These are phyloP conservation scores for Boechera divaricarpa DNA, from an alignment of 345 rosid genomes.

Conservation along the genomic window DNA sequence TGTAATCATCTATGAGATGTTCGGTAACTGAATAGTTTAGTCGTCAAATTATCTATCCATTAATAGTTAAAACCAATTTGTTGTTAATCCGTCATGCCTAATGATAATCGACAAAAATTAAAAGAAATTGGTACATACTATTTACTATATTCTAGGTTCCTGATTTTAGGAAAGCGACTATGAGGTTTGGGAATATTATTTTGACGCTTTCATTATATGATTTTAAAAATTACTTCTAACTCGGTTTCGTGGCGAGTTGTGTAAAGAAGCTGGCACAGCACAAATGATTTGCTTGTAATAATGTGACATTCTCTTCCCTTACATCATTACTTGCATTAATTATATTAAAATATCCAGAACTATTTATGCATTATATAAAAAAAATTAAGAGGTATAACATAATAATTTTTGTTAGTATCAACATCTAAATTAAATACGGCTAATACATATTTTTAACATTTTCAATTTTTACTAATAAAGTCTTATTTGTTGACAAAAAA, in stretches of 20 bases:
- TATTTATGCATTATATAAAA: not conserved
- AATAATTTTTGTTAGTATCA: not conserved
- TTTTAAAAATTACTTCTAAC: not conserved
- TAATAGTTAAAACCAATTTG: not conserved
- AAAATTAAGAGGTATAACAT: not conserved
- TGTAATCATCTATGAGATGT: not conserved
- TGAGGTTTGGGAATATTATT: constrained; percentile 21
- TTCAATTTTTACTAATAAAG: too few relatives aligned
- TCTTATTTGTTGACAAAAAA: too few relatives aligned
- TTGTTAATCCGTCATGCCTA: too few relatives aligned
- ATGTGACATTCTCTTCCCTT: constrained; percentile 13
- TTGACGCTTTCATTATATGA: constrained; percentile 28
- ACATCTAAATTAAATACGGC: not conserved
- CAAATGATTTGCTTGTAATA: constrained; percentile 29
- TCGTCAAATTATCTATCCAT: not conserved
- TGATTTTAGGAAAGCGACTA: constrained; percentile 1
- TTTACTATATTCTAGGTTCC: not conserved
- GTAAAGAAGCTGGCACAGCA: constrained; percentile 30
- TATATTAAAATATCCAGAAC: not conserved
- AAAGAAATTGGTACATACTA: not conserved
- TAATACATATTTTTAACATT: not conserved
- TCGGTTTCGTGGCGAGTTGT: constrained; percentile 33
- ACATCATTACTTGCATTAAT: not conserved
- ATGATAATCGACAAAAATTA: too few relatives aligned
- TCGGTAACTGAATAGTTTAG: constrained; percentile 6